phyloP scores from a whole-genome alignment of 2,329 filamentous ascomycete genomes.

The Neofusicoccum kwambonambiense region DNA sequence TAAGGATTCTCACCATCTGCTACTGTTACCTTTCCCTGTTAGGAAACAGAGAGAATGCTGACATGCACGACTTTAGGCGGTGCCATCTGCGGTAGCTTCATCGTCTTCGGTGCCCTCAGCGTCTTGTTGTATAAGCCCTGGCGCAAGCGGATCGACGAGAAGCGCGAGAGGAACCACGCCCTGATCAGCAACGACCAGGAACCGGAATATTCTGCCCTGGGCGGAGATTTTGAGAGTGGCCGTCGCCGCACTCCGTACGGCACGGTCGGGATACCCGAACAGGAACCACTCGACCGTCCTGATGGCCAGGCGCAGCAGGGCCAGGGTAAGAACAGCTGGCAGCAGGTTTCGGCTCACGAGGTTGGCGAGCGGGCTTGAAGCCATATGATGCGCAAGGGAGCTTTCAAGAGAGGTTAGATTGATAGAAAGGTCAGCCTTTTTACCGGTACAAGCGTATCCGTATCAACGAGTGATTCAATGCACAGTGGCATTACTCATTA shows the following conservation, averaged over 20 bases:
- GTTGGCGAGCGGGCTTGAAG: neutral
- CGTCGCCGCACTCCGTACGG: neutral
- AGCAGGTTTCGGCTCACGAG: neutral
- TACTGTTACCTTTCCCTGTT: too few relatives aligned
- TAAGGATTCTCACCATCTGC: neutral
- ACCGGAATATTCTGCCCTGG: constrained; percentile 28
- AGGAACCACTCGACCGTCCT: neutral
- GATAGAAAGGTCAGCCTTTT: neutral
- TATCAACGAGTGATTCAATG: neutral
- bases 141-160: constrained; percentile 58
- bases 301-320: neutral
- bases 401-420: neutral
- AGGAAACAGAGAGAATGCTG: too few relatives aligned
- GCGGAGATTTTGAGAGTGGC: neutral
- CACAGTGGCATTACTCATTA: constrained; percentile 7
- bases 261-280: neutral
- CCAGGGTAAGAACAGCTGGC: neutral
- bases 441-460: neutral
- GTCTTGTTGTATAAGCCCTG: constrained; percentile 77
- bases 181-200: constrained; percentile 22
- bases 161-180: constrained; percentile 22
- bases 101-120: constrained; percentile 72
- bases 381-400: neutral
- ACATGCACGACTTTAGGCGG: constrained; percentile 49
- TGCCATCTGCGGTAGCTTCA: constrained; percentile 79